Base-by-base conservation (phyloP, 768 basidiomycete genomes). In the Xanthoconium purpureum region DNA sequence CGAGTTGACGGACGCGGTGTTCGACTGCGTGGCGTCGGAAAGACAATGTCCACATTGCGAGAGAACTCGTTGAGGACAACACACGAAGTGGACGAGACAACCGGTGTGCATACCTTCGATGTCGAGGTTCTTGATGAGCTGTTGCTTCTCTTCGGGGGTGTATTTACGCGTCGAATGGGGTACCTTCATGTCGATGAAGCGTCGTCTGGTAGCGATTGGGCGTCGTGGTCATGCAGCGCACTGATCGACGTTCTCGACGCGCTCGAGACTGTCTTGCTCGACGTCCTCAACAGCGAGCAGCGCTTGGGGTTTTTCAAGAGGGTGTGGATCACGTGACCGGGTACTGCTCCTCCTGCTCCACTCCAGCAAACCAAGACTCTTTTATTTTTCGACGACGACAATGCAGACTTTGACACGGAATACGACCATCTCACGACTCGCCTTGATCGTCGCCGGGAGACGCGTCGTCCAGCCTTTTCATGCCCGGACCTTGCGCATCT, bases 41-140 rank as follows among this genome's bases (percentile, higher is more conserved):
- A 35, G 10, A 40, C 35, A 10, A 35, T 12, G 33, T 18, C 45
- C 17, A 30, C 38, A 3, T 39, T n/a, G 30, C 20, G 39, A 11
- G 33, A 37, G 17, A 18, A 12, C 6, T 11, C 20, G 43, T 51
- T 35, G 3, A 51, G 39, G 14, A 33, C 15, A 14, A 47, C 5
- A 35, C 36, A 37, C 18, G 45, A 29, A 12, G 17, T 24, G 37
- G 42, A 45, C 11, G 11, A 14, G 20, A 15, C 32, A 18, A 37
- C 54, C 7, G 24, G 40, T 13, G 48, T 63, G 3, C 71, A 13
- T 61, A 88, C 89, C 87, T 81, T 92, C 90, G 58, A 91, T 82
- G 60, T 91, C 88, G 48, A 92, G 79, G 69, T 92, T 92, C 45
- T 80, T 80, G 39, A 91, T 74, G 3, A 91, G 79, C 59, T 91